These are phyloP conservation scores for Magnaporthiopsis incrustans DNA, from an alignment of 2,329 filamentous ascomycete genomes.

Conservation along the genomic window DNA sequence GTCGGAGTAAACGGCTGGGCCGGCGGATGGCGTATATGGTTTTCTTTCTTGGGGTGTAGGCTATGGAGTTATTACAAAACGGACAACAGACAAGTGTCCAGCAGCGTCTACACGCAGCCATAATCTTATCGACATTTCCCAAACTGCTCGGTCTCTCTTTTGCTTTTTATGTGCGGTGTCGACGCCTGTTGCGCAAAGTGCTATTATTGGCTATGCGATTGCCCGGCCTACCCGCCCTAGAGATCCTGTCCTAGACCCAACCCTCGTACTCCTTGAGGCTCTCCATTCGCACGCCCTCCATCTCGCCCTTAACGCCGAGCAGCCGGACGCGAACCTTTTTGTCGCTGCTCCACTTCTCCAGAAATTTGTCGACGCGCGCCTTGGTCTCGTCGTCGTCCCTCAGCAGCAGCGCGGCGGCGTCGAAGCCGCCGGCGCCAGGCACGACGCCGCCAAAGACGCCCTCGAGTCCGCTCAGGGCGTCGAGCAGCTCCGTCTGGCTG, in stretches of 20 bases:
- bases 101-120: not conserved
- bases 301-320: slow-evolving; percentile 62
- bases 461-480: slow-evolving; percentile 62
- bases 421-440: slow-evolving; percentile 87
- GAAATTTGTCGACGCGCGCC: slow-evolving; percentile 48
- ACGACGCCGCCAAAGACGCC: slow-evolving; percentile 90
- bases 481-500: slow-evolving; percentile 75
- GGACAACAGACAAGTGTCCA: not conserved
- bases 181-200: too few relatives aligned
- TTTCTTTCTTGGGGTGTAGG: not conserved
- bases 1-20: not conserved
- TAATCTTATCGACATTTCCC: not conserved
- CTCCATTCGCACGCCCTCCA: slow-evolving; percentile 54
- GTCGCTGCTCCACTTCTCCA: slow-evolving; percentile 56
- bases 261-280: slow-evolving; percentile 9
- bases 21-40: not conserved
- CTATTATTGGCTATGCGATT: not conserved
- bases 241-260: not conserved
- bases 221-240: too few relatives aligned
- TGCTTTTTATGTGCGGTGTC: too few relatives aligned
- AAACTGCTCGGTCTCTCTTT: not conserved
- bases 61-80: not conserved
- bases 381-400: slow-evolving; percentile 62
- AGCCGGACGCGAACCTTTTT: slow-evolving; percentile 58
- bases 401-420: slow-evolving; percentile 77